A percentile compares a stretch with the other conserved stretches of the same genome.
phyloP scores from a whole-genome alignment of 148 eudicot species.

The Rhododendron simsii region DNA sequence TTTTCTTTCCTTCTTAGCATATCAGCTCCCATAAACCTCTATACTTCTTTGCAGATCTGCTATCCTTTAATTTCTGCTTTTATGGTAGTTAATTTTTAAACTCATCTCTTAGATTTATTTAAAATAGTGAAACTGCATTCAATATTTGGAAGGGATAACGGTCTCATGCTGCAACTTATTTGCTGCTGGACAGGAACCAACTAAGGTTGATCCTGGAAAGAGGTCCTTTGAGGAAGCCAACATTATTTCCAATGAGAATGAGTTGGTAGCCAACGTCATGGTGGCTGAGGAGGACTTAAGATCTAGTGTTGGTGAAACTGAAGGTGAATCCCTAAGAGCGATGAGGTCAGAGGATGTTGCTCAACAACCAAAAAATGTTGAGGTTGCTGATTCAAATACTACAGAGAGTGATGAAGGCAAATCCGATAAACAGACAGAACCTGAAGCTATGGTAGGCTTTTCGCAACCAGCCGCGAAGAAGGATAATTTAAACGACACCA shows the following conservation, averaged over 20 bases:
- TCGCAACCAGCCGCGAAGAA: background rate
- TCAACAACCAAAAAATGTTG: background rate
- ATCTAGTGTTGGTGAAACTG: background rate
- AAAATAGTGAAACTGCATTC: background rate
- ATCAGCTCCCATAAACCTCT: background rate
- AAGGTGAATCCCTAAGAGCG: background rate
- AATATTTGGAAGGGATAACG: background rate
- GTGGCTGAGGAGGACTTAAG: background rate
- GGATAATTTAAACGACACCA: background rate
- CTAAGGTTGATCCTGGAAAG: background rate
- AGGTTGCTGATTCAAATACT: background rate
- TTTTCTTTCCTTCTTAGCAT: background rate
- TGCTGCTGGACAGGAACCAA: slow-evolving; percentile 8
- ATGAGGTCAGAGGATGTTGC: background rate
- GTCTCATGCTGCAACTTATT: background rate
- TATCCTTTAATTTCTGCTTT: background rate
- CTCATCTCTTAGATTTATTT: background rate
- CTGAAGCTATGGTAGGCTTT: background rate
- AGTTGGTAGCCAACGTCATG: background rate
- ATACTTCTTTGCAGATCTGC: too few species aligned
- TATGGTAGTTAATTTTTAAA: background rate
- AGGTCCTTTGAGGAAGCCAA: background rate
- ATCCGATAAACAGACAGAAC: background rate
- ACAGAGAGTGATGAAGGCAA: background rate
- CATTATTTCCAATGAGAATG: background rate